phyloP scores from a whole-genome alignment of 768 basidiomycete genomes.

The Russula compacta region DNA sequence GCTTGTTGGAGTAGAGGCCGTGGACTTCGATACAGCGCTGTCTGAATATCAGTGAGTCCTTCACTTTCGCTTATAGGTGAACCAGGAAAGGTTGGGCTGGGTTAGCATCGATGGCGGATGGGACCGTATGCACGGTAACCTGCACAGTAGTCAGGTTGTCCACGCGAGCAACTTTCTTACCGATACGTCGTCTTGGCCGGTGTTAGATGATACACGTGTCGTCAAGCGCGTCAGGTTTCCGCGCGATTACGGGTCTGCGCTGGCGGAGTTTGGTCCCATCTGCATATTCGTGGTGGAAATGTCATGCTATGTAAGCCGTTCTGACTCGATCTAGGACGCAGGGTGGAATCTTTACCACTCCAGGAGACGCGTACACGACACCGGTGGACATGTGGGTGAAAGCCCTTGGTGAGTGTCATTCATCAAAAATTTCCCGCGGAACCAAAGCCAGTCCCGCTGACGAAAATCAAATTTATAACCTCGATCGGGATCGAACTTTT shows the following conservation, averaged over 20 bases:
- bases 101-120: not conserved
- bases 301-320: not conserved
- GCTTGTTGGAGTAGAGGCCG: conserved; percentile 70
- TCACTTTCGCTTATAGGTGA: not conserved
- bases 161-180: not conserved
- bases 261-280: not conserved
- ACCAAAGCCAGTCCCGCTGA: conserved; percentile 18
- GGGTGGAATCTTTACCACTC: conserved; percentile 79
- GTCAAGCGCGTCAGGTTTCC: not conserved
- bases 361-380: conserved; percentile 79
- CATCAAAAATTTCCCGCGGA: conserved; percentile 17
- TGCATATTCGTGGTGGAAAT: not conserved
- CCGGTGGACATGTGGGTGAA: conserved; percentile 91
- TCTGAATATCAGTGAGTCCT: conserved; percentile 69
- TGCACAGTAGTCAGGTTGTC: not conserved
- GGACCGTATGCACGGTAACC: not conserved
- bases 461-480: conserved; percentile 56
- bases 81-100: not conserved
- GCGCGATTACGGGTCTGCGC: not conserved
- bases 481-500: conserved; percentile 14
- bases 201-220: not conserved
- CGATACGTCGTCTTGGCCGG: not conserved
- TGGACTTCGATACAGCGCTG: conserved; percentile 76
- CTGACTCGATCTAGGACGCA: conserved; percentile 48
- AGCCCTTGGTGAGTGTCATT: conserved; percentile 55